Evolutionary conservation across 306 rosid genomes (phyloP), one percentile per base, ranked within the genome.

Genomic region (Lathyrus tuberosus): DNA sequence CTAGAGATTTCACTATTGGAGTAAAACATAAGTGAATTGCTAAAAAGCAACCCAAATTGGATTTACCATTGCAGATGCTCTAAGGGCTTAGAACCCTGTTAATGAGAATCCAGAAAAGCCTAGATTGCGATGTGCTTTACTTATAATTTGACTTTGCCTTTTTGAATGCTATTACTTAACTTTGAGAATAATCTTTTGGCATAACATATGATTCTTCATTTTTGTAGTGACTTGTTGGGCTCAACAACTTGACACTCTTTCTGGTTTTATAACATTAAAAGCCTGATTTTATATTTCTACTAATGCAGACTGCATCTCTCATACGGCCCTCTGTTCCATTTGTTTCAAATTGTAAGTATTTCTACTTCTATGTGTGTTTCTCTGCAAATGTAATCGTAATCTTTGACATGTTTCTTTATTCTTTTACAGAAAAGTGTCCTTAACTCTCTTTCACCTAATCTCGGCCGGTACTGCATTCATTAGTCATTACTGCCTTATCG

Each of bases 211-310:
- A 57, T 58, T 65, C 48, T 65, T 62, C 17, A 62, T 47, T 54
- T 71, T 65, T 48, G 47, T 38, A 47, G 69, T 58, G 74, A 65
- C 13, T 22, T 71, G 38, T 40, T 76, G 63, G 31, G 44, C 11
- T 56, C 48, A 12, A 57, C 8, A 7, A 47, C 30, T 10, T 31
- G 28, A 10, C 30, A 56, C 47, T 18, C 16, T 44, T 64, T 37
- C 28, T 31, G 62, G 46, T 54, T 51, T 51, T 52, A 40, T 69
- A 20, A 63, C 12, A 60, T 11, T 8, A 46, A 4, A 69, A 62
- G 47, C 70, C 18, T 77, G 43, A 64, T 56, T 54, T 70, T 58
- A 43, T 70, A 31, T 54, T 43, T 77, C 15, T 69, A 20, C 18
- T 42, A 42, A 30, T 52, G 71, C 44, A 43, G 49, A 22, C 7